Percentiles rank a stretch among this genome's conserved stretches.
phyloP scores from a whole-genome alignment of 345 rosid genomes.

The Salix brachista region DNA sequence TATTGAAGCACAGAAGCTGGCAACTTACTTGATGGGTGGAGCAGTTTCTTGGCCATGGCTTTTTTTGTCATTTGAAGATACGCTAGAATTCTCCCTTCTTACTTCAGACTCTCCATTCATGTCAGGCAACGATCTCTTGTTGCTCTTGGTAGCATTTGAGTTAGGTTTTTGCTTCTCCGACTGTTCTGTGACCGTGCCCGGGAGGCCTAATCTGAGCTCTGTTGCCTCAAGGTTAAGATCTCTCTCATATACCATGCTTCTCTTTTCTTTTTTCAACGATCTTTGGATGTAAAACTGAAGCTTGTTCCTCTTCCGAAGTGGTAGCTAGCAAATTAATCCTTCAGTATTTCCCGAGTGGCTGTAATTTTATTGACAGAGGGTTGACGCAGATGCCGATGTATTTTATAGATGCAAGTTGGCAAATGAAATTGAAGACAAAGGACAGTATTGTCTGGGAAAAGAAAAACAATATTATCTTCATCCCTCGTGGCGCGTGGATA shows the following conservation, averaged over 20 bases:
- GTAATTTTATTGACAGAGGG: background rate
- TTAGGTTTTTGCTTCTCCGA: conserved; percentile 2
- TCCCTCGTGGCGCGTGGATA: conserved; percentile 18
- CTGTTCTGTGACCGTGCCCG: conserved; percentile 22
- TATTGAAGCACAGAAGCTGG: background rate
- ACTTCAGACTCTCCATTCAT: conserved; percentile 20
- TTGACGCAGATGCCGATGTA: background rate
- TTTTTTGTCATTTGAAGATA: conserved; percentile 6
- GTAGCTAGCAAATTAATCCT: background rate
- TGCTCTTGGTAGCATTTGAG: conserved; percentile 9
- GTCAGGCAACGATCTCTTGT: conserved; percentile 37
- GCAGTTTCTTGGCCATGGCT: conserved; percentile 12
- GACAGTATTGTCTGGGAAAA: background rate
- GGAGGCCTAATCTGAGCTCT: conserved; percentile 43
- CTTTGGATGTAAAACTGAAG: background rate
- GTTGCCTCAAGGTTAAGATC: conserved; percentile 44
- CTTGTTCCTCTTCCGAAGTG: background rate
- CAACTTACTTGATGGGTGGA: conserved; percentile 39
- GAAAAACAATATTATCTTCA: background rate
- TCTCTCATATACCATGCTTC: conserved; percentile 26
- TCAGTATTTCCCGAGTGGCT: background rate
- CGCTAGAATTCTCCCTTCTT: background rate
- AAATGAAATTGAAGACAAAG: background rate
- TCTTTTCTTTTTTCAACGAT: background rate
- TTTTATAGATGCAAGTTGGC: background rate